Evolutionary conservation across 192 early-diverging fungal genomes (phyloP).

Genomic region (Coemansia sp.): DNA sequence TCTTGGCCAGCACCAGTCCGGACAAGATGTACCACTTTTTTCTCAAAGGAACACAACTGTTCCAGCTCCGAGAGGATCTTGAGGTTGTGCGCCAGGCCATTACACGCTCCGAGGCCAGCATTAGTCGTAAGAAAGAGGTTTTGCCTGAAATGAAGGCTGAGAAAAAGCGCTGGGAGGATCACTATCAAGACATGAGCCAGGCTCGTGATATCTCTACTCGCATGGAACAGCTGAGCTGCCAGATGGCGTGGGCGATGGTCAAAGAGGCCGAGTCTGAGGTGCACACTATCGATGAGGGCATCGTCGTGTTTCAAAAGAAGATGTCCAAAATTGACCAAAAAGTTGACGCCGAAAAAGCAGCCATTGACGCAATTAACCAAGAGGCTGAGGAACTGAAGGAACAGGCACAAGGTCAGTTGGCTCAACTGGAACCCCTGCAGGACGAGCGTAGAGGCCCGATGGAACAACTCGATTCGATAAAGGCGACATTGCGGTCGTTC

Average conservation of each 20-base stretch:
- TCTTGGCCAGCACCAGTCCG: constrained; percentile 76
- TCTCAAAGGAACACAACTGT: constrained; percentile 81
- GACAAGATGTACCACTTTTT: constrained; percentile 94
- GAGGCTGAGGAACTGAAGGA: constrained; percentile 48
- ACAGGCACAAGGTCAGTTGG: constrained; percentile 16
- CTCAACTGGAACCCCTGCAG: constrained; percentile 28
- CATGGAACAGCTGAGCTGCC: constrained; percentile 62
- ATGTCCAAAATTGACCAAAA: constrained; percentile 53
- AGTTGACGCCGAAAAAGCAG: constrained; percentile 53
- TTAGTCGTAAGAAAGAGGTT: constrained; percentile 60
- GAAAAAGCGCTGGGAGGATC: constrained; percentile 64
- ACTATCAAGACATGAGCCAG: constrained; percentile 67
- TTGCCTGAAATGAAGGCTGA: constrained; percentile 72
- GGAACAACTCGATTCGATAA: constrained; percentile 16
- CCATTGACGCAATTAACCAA: constrained; percentile 45
- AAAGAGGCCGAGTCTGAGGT: constrained; percentile 58
- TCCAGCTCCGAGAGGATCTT: constrained; percentile 75
- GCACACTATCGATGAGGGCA: constrained; percentile 22
- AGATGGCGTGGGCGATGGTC: constrained; percentile 73
- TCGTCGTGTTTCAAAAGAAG: constrained; percentile 28
- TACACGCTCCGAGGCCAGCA: constrained; percentile 51
- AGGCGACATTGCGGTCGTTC: constrained; percentile 25
- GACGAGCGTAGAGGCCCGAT: constrained; percentile 19
- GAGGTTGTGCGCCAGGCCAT: constrained; percentile 58
- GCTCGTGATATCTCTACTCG: constrained; percentile 59